Conservation (phyloP, 2,329 filamentous ascomycete genomes). For the Eurotiales sp. region DNA sequence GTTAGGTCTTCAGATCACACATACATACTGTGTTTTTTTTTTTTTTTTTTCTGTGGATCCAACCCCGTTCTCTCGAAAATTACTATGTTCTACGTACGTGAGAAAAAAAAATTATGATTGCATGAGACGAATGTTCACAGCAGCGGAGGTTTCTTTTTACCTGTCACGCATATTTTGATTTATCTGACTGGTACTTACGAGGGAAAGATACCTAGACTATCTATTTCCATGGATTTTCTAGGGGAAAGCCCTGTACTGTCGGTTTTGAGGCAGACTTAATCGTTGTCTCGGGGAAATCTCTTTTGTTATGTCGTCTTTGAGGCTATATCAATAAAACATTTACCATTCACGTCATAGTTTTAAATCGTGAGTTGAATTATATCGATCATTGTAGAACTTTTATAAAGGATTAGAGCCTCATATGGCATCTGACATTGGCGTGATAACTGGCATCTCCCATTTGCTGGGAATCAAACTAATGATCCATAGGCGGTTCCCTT, state of each 20-base stretch:
- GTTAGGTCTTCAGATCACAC: conserved; percentile 1
- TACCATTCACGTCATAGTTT: not conserved
- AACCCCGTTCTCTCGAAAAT: not conserved
- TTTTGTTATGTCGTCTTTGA: conserved; percentile 14
- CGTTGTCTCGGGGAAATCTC: conserved; percentile 62
- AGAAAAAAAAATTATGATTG: conserved; percentile 9
- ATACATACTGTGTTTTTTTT: not conserved
- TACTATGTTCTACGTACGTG: not conserved
- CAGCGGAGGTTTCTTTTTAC: conserved; percentile 22
- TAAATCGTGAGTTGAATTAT: too few species aligned
- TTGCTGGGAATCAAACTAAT: too few species aligned
- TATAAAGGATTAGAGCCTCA: not conserved
- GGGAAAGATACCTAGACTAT: conserved; percentile 90
- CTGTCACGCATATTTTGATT: conserved; percentile 30
- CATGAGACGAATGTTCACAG: conserved; percentile 13
- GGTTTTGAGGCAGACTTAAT: conserved; percentile 74
- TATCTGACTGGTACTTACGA: conserved; percentile 81
- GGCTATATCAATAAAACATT: conserved; percentile 16
- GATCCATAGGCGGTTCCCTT: too few species aligned
- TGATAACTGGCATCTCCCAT: too few species aligned
- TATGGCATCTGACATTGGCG: not conserved
- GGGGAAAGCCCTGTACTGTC: conserved; percentile 98
- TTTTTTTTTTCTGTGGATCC: not conserved
- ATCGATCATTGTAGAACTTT: not conserved
- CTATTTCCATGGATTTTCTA: conserved; percentile 44